Conservation (phyloP, 371 early-diverging fungal genomes). For the Conidiobolus incongruus region DNA sequence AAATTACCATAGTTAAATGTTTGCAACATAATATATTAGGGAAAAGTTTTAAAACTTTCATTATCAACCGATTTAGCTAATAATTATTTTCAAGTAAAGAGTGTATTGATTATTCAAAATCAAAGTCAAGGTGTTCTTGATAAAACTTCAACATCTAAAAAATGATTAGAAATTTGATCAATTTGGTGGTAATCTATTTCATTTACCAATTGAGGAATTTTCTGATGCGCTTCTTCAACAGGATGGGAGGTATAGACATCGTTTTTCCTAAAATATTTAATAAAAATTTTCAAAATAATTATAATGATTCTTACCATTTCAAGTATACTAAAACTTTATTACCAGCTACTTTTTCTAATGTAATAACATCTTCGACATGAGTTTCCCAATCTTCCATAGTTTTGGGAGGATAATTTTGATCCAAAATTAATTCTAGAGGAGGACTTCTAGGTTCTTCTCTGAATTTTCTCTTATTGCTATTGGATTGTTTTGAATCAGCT, state of each 20-base stretch:
- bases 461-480: background rate
- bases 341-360: background rate
- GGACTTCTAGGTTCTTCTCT: background rate
- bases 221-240: constrained; percentile 1
- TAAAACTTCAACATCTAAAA: constrained; percentile 4
- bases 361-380: constrained; percentile 3
- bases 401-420: constrained; percentile 2
- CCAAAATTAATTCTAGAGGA: background rate
- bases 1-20: no score
- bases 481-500: background rate
- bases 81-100: no score
- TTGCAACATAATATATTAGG: no score
- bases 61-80: no score
- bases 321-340: background rate
- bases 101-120: no score
- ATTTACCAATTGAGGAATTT: constrained; percentile 2
- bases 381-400: constrained; percentile 4
- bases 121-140: constrained; percentile 3
- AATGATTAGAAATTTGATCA: background rate
- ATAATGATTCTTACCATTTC: background rate
- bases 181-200: background rate
- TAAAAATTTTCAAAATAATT: background rate
- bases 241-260: constrained; percentile 1
- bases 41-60: no score
- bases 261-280: constrained; percentile 3